A percentile compares a stretch with the other conserved stretches of the same genome.
Conservation (phyloP, 1,284 basidiomycete genomes). For the Boletus mariae region DNA sequence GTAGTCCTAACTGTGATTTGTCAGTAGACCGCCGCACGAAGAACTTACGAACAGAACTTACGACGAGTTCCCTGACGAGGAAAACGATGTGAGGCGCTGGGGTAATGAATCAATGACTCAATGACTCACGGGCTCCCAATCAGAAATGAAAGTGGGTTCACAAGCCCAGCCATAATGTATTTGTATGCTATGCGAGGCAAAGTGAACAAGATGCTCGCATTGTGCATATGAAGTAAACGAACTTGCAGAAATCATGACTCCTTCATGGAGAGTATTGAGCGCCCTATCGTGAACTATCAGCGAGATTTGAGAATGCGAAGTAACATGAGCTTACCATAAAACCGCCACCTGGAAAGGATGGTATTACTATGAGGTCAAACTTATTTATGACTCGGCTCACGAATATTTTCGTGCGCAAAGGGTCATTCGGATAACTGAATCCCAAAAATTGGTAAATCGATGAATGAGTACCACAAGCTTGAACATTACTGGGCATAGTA, state of each 20-base stretch:
- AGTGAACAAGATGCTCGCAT: neutral
- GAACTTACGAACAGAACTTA: constrained; percentile 2
- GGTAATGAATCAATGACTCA: neutral
- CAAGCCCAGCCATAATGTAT: constrained; percentile 7
- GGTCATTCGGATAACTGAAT: constrained; percentile 13
- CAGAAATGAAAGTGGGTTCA: neutral
- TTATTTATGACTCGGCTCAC: constrained; percentile 1
- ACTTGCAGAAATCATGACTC: constrained; percentile 5
- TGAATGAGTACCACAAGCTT: neutral
- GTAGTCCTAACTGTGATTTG: constrained; percentile 7
- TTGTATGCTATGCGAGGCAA: constrained; percentile 12
- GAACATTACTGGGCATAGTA: constrained; percentile 13
- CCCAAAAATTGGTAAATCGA: neutral
- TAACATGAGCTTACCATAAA: constrained; percentile 1
- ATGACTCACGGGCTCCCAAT: constrained; percentile 3
- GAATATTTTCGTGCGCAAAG: constrained; percentile 4
- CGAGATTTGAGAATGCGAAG: neutral
- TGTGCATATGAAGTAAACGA: neutral
- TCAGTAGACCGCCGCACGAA: neutral
- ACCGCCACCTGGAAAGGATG: neutral
- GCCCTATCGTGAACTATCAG: constrained; percentile 2
- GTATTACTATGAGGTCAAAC: neutral
- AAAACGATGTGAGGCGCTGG: neutral
- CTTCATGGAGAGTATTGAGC: constrained; percentile 10
- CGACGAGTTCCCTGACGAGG: constrained; percentile 12